These are phyloP conservation scores for Fraxinus cuspidata DNA, from an alignment of 257 asterid species.

Conservation along the genomic window DNA sequence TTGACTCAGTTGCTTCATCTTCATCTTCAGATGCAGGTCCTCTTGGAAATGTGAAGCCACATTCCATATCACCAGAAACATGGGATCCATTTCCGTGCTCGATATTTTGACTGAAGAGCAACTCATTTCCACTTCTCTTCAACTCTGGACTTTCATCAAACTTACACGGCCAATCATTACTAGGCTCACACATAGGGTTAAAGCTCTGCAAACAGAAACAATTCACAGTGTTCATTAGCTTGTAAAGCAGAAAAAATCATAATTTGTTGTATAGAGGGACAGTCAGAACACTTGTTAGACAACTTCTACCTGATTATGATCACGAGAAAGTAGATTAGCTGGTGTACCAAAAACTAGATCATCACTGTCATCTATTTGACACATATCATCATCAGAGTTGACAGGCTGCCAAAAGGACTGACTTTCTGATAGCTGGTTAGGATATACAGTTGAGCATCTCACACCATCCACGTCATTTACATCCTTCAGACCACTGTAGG, in stretches of 20 bases:
- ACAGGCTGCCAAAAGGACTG: constrained; percentile 70
- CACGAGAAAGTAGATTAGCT: constrained; percentile 52
- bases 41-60: constrained; percentile 67
- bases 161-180: constrained; percentile 74
- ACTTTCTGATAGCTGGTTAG: constrained; percentile 52
- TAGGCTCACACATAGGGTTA: constrained; percentile 89
- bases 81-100: constrained; percentile 42
- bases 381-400: constrained; percentile 89
- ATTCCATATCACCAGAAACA: constrained; percentile 49
- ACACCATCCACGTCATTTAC: constrained; percentile 43
- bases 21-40: constrained; percentile 82
- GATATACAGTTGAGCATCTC: constrained; percentile 57
- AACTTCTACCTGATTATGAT: constrained; percentile 65
- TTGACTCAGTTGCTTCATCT: constrained; percentile 83
- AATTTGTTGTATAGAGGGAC: background rate
- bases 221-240: constrained; percentile 20
- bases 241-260: constrained; percentile 6
- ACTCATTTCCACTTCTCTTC: constrained; percentile 41
- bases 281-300: constrained; percentile 13
- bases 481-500: constrained; percentile 71
- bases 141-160: constrained; percentile 74
- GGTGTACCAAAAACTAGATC: constrained; percentile 65
- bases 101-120: constrained; percentile 44
- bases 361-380: constrained; percentile 71
- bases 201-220: constrained; percentile 61